Evolutionary conservation across 441 rosid genomes (phyloP), one percentile per base, ranked within the genome.

Genomic region (Pelargonium fulgidum): DNA sequence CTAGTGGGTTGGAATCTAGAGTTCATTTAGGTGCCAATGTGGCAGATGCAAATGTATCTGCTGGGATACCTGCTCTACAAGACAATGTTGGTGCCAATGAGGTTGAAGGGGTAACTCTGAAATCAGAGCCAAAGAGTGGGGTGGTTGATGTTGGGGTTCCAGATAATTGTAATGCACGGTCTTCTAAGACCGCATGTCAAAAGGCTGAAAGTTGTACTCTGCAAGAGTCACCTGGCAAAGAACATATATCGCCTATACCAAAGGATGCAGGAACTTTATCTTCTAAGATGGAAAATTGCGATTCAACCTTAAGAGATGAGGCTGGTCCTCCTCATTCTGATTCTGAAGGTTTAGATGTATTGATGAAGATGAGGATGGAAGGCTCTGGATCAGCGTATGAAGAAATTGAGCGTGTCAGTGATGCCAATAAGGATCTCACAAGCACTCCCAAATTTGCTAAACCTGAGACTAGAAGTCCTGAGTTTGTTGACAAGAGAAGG

Each of bases 1-100:
- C 86, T 58, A 29, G 68, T 77, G 75, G 70, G 50, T 71, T 80
- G 62, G 89, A 86, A 71, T 74, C 69, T 76, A 83, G 73, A 70
- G 75, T 71, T 76, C 76, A 82, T 69, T 76, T 84, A 16, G 81
- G 76, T 76, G 71, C 77, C 74, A 80, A 76, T 64, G 75, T 73
- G 19, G 81, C 67, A 42, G 79, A 67, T 63, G 75, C 71, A 69
- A 75, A 67, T 72, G 87, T 83, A 19, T 50, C 70, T 50, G 70
- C 61, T 36, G 50, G 72, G 48, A 83, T 71, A 65, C 65, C 79
- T 39, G 65, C 64, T 72, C 41, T 72, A 64, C 85, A 77, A 73
- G 78, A 72, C 62, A 81, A 84, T 73, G 74, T 79, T 73, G 86
- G 81, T 73, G 73, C 81, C 56, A 70, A 59, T 44, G 75, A 77